Base-by-base conservation (phyloP, 2,329 filamentous ascomycete species). In the Ascosphaera acerosa region DNA sequence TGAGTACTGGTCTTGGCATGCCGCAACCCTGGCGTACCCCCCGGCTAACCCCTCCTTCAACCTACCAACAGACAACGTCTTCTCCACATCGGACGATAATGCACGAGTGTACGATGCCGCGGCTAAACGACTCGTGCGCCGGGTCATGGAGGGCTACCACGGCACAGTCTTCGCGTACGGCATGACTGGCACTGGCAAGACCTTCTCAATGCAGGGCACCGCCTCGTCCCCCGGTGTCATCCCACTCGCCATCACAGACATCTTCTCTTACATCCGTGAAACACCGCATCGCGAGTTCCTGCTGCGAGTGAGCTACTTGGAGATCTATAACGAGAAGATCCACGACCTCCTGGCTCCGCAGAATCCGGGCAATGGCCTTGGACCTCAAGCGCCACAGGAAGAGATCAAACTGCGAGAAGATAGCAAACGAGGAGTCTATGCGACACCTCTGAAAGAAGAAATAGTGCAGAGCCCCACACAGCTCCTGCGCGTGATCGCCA, bases 141-240 rank as follows among this genome's bases (percentile, higher is more conserved):
- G 87, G 44, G 87, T 97, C 31, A 97, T 97, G 87, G 87, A 97
- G 57, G 87, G 87, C 26, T 97, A 94, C 49, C 84, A 94, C 45
- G 87, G 84, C 35, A 97, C 87, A 1, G 87, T 97, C 15, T 94
- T 97, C 49, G 84, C 84, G 12, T 97, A 97, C 50, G 87, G 87
- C 46, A 94, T 94, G 82, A 97, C 87, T 3, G 87, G 87, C 37
- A 94, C 87, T 0, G 87, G 87, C 41, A 97, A 97, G 58, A 97
- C 87, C 1, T 97, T 94, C 50, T 94, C 84, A 23, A 97, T 97
- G 87, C 87, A 97, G 57, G 87, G 87, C 42, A 97, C 87, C 7
- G 81, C 82, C 29, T 78, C 77, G 2, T 90, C 81, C 23, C 87
- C 87, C 1, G 87, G 87, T 55, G 87, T 97, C 17, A 97, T 97